Conservation (phyloP, 331 rosid species). For the Quercus lobata region DNA sequence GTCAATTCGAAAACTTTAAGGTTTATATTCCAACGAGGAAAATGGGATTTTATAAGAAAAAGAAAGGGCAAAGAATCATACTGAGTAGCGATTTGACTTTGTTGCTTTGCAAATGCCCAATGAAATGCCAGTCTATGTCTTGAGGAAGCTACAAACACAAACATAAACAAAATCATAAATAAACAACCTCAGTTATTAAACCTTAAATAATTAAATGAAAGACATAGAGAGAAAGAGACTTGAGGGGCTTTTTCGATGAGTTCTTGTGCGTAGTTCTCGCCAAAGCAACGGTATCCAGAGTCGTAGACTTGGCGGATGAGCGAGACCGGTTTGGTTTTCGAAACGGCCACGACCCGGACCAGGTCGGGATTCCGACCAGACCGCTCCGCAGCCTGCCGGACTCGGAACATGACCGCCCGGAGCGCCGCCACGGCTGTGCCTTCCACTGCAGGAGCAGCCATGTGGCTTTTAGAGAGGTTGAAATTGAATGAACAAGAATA, state of each 20-base stretch:
- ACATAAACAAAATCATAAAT: not conserved
- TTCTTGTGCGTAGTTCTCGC: conserved; percentile 86
- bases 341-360: conserved; percentile 69
- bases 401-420: conserved; percentile 65
- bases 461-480: not conserved
- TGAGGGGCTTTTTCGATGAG: conserved; percentile 81
- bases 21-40: not conserved
- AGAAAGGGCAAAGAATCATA: conserved; percentile 14
- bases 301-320: conserved; percentile 72
- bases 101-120: conserved; percentile 92
- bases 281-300: conserved; percentile 73
- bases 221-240: conserved; percentile 24
- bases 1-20: not conserved
- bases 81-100: conserved; percentile 69
- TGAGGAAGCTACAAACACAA: conserved; percentile 60
- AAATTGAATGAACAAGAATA: not conserved
- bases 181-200: not conserved
- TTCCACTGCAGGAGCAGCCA: conserved; percentile 74
- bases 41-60: not conserved
- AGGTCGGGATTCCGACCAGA: conserved; percentile 38
- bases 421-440: conserved; percentile 48
- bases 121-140: conserved; percentile 85
- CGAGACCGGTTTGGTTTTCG: conserved; percentile 74
- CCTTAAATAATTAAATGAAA: not conserved
- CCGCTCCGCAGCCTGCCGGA: conserved; percentile 68